Percentiles rank a stretch among this genome's conserved stretches.
phyloP scores from a whole-genome alignment of 495 filamentous ascomycete species.

The Pyrenopolyporus hunteri region DNA sequence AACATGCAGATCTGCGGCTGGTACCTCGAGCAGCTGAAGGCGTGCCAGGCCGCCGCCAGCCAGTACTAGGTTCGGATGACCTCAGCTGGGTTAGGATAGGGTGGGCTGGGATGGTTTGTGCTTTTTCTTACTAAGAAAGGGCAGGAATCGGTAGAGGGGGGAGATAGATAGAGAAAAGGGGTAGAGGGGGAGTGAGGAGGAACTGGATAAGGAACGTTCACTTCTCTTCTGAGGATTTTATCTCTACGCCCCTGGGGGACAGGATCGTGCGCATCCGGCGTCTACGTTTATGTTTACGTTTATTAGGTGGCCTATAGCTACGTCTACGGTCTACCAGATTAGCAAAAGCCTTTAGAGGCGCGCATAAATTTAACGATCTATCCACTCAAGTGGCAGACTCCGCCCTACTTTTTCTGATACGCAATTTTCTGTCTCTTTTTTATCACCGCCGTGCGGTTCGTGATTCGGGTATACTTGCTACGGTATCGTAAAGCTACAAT shows the following conservation, averaged over 20 bases:
- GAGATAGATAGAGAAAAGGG: neutral
- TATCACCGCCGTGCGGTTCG: neutral
- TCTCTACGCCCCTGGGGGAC: neutral
- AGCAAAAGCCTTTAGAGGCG: no score
- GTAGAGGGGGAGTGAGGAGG: no score
- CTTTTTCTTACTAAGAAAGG: neutral
- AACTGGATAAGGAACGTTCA: no score
- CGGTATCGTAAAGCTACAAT: neutral
- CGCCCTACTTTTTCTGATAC: neutral
- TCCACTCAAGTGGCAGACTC: neutral
- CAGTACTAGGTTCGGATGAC: slow-evolving; percentile 68
- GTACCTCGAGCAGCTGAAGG: slow-evolving; percentile 98
- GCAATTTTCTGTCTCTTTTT: neutral
- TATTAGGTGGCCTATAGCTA: neutral
- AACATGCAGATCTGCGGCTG: slow-evolving; percentile 95
- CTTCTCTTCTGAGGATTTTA: neutral
- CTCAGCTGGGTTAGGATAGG: neutral
- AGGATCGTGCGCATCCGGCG: neutral
- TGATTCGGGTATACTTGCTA: neutral
- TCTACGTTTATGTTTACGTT: neutral
- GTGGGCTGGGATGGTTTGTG: neutral
- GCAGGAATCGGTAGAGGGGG: neutral
- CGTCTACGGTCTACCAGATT: neutral
- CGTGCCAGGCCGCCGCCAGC: slow-evolving; percentile 88
- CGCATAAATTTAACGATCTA: no score